These are phyloP conservation scores for Vitellaria paradoxa DNA, from an alignment of 179 eudicot species.

Conservation along the genomic window DNA sequence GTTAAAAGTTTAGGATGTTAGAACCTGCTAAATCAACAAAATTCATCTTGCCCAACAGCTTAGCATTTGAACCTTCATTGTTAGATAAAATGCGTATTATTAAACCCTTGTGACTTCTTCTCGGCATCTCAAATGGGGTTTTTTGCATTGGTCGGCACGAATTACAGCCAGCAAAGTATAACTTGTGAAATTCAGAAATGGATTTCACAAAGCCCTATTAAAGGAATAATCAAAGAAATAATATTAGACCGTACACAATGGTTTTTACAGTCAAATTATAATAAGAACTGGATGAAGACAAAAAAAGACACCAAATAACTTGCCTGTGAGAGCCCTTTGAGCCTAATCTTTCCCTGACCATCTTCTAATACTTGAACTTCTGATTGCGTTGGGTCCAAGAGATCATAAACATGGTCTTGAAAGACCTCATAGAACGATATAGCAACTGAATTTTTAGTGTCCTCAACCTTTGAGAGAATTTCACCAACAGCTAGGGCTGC, in stretches of 20 bases:
- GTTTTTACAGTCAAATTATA: not conserved
- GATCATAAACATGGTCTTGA: constrained; percentile 70
- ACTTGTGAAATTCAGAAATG: constrained; percentile 46
- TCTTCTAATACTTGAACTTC: constrained; percentile 71
- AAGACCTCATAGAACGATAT: constrained; percentile 70
- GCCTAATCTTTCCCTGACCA: constrained; percentile 62
- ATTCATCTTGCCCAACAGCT: constrained; percentile 61
- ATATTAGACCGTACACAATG: not conserved
- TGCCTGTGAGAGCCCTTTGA: constrained; percentile 87
- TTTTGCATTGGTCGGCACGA: constrained; percentile 35
- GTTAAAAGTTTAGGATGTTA: not conserved
- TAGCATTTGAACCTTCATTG: constrained; percentile 35
- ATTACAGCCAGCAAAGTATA: constrained; percentile 31
- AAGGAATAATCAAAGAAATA: constrained; percentile 7
- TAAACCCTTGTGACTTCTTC: constrained; percentile 69
- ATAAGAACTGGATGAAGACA: not conserved
- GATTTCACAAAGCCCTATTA: constrained; percentile 59
- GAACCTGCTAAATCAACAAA: constrained; percentile 92
- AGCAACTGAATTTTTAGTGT: constrained; percentile 39
- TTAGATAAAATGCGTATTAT: constrained; percentile 48
- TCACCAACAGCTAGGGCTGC: constrained; percentile 44
- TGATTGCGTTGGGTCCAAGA: constrained; percentile 48
- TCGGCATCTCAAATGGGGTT: constrained; percentile 31
- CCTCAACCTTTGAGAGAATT: constrained; percentile 48
- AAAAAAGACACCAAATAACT: constrained; percentile 14